phyloP scores from a whole-genome alignment of 257 asterid species.

The Primulina tabacum region DNA sequence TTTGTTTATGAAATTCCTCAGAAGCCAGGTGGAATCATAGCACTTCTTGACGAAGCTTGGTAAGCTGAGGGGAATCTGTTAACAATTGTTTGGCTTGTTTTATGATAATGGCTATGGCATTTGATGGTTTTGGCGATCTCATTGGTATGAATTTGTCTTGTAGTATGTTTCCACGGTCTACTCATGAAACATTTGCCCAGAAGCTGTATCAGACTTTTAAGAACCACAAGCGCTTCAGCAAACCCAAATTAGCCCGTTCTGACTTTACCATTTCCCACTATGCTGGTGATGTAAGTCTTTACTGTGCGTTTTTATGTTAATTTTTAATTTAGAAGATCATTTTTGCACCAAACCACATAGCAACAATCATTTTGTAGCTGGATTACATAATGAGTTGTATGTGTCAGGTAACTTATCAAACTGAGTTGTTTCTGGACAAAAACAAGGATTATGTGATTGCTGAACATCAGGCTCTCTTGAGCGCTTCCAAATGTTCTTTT shows the following conservation, averaged over 20 bases:
- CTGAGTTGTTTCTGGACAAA: conserved; percentile 90
- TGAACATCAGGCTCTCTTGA: conserved; percentile 92
- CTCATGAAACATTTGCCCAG: conserved; percentile 94
- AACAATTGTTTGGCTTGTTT: conserved; percentile 10
- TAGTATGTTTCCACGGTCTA: conserved; percentile 98
- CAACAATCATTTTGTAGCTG: conserved; percentile 22
- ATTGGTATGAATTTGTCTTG: conserved; percentile 25
- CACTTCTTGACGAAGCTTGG: conserved; percentile 99
- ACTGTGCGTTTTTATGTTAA: conserved; percentile 11
- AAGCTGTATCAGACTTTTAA: conserved; percentile 88
- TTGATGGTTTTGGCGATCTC: conserved; percentile 18
- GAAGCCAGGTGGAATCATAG: conserved; percentile 99
- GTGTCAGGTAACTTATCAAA: conserved; percentile 91
- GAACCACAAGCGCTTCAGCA: conserved; percentile 87
- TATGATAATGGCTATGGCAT: conserved; percentile 13
- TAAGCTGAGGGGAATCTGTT: conserved; percentile 31
- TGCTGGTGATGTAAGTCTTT: conserved; percentile 91
- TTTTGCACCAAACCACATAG: background rate
- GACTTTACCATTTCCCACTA: conserved; percentile 93
- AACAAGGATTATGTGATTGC: conserved; percentile 98
- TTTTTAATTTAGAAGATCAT: background rate
- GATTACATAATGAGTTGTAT: conserved; percentile 18
- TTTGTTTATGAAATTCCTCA: conserved; percentile 35
- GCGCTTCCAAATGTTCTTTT: conserved; percentile 77
- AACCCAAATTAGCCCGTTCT: conserved; percentile 93